Evolutionary conservation across 1,284 basidiomycete species (phyloP).

Genomic region (Microbotryum lychnidis-dioicae): DNA sequence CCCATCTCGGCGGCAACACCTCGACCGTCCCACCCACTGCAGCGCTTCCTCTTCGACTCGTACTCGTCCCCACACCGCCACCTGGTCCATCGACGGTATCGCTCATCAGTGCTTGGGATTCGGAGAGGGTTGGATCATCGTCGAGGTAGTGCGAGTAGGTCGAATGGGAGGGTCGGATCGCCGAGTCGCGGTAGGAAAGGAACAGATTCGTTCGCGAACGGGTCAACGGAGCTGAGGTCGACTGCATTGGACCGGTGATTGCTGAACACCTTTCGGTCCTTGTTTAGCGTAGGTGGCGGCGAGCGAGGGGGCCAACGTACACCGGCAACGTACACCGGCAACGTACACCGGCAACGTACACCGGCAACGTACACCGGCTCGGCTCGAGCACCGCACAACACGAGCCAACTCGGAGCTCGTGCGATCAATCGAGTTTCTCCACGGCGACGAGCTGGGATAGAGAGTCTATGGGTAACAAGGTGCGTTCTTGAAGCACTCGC

Average conservation of each 20-base stretch:
- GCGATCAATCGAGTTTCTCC: no score
- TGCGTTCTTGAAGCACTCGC: no score
- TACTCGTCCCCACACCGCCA: slow-evolving; percentile 25
- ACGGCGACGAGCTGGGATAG: no score
- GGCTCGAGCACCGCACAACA: no score
- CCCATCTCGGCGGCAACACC: slow-evolving; percentile 51
- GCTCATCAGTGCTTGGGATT: slow-evolving; percentile 56
- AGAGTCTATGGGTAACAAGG: no score
- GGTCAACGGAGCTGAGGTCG: slow-evolving; percentile 44
- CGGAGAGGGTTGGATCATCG: slow-evolving; percentile 47
- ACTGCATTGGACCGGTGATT: background rate
- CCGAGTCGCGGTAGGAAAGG: slow-evolving; percentile 85
- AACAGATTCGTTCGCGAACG: slow-evolving; percentile 89
- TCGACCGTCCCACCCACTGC: background rate
- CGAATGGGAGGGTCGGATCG: slow-evolving; percentile 46
- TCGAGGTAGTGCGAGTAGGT: slow-evolving; percentile 43
- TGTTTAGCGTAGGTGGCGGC: no score
- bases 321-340: no score
- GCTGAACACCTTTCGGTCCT: no score
- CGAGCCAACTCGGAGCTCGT: no score
- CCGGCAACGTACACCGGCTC: no score
- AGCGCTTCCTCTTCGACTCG: slow-evolving; percentile 51
- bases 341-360: no score
- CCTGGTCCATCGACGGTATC: slow-evolving; percentile 15
- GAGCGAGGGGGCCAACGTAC: no score